These are phyloP conservation scores for Aurantiochytrium sp. DNA, from an alignment of 108 stramenopile species.

Conservation along the genomic window DNA sequence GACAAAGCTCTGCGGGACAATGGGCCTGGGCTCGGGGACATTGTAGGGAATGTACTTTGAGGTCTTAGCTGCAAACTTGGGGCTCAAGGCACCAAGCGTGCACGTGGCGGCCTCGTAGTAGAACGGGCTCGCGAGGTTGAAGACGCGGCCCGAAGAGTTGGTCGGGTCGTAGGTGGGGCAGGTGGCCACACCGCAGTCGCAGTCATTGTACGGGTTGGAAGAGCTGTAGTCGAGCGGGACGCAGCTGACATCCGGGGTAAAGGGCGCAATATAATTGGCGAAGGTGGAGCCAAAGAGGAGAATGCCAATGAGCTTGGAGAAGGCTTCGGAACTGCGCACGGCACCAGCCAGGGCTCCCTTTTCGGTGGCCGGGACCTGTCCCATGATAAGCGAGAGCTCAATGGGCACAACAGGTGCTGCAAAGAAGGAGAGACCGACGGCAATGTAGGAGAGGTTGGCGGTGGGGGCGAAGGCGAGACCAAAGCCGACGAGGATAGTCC, in stretches of 20 bases:
- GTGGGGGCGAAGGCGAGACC: not conserved
- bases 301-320: conserved; percentile 3
- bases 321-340: conserved; percentile 1
- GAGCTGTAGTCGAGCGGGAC: not conserved
- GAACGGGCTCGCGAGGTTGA: not conserved
- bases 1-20: not conserved
- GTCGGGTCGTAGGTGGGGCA: not conserved
- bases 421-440: not conserved
- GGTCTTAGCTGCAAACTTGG: not conserved
- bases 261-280: not conserved
- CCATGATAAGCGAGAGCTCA: not conserved
- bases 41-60: not conserved
- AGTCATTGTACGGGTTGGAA: not conserved
- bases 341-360: not conserved
- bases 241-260: not conserved
- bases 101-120: not conserved
- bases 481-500: not conserved
- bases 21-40: not conserved
- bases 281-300: not conserved
- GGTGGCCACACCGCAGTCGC: not conserved
- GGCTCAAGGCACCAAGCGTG: not conserved
- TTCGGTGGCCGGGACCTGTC: not conserved
- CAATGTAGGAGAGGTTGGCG: not conserved
- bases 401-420: not conserved
- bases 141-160: not conserved